phyloP scores from a whole-genome alignment of 2,329 filamentous ascomycete species.

The Aspergillus clavatus region DNA sequence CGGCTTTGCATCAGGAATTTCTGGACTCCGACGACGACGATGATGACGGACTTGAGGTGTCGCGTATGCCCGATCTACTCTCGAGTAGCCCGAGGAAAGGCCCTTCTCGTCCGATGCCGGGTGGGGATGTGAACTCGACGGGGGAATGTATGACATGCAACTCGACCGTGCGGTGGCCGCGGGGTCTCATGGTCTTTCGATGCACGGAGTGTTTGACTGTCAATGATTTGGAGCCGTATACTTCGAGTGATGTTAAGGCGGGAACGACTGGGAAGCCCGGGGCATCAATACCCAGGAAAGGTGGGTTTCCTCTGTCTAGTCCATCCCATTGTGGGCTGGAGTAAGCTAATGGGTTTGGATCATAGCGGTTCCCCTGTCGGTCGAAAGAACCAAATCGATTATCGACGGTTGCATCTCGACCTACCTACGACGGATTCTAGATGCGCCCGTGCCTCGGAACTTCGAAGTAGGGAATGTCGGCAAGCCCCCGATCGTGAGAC shows the following conservation, averaged over 20 bases:
- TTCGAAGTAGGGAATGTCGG: constrained; percentile 17
- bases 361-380: constrained; percentile 49
- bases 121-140: constrained; percentile 56
- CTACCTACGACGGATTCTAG: constrained; percentile 45
- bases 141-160: constrained; percentile 84
- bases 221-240: constrained; percentile 63
- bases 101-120: constrained; percentile 30
- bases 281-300: constrained; percentile 18
- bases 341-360: constrained; percentile 4
- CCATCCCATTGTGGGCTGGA: neutral
- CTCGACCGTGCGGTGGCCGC: constrained; percentile 73
- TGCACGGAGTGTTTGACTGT: constrained; percentile 81
- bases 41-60: constrained; percentile 34
- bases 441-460: constrained; percentile 17
- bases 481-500: constrained; percentile 7
- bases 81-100: constrained; percentile 39
- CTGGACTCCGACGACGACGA: constrained; percentile 46
- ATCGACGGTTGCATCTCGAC: constrained; percentile 51
- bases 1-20: constrained; percentile 40
- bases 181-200: constrained; percentile 66
- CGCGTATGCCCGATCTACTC: constrained; percentile 29
- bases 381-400: constrained; percentile 56
- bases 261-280: constrained; percentile 14
- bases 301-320: constrained; percentile 15
- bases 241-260: constrained; percentile 14